Evolutionary conservation across 306 rosid species (phyloP).

Genomic region (Erythrophleum fordii): DNA sequence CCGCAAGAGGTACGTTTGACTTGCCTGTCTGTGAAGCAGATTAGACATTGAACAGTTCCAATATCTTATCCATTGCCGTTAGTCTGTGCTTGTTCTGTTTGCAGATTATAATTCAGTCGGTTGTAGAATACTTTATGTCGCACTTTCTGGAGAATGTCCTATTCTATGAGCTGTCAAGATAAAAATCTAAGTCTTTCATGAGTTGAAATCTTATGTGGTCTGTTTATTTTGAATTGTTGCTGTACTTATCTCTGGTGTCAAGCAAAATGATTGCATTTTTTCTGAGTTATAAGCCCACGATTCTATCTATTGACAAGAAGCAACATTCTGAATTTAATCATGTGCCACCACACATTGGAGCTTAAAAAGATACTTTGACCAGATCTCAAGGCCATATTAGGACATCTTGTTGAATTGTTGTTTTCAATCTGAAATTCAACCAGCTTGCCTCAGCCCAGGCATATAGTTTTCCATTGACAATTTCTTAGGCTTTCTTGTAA

Average conservation of each 20-base stretch:
- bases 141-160: not conserved
- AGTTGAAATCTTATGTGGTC: not conserved
- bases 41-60: not conserved
- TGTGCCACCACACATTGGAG: not conserved
- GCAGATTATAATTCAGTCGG: not conserved
- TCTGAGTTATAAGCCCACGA: not conserved
- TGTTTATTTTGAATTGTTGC: not conserved
- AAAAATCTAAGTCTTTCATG: not conserved
- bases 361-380: not conserved
- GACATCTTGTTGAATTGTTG: not conserved
- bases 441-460: not conserved
- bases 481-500: not conserved
- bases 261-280: not conserved
- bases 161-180: not conserved
- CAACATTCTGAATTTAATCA: not conserved
- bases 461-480: not conserved
- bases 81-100: not conserved
- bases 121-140: not conserved
- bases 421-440: not conserved
- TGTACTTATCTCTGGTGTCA: not conserved
- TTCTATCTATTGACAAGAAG: not conserved
- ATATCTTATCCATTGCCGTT: not conserved
- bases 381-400: not conserved
- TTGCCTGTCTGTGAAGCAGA: not conserved
- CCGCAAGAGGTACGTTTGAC: conserved; percentile 2